Evolutionary conservation across 2,329 filamentous ascomycete genomes (phyloP), one percentile per base, ranked within the genome.

Genomic region (Monilinia laxa): DNA sequence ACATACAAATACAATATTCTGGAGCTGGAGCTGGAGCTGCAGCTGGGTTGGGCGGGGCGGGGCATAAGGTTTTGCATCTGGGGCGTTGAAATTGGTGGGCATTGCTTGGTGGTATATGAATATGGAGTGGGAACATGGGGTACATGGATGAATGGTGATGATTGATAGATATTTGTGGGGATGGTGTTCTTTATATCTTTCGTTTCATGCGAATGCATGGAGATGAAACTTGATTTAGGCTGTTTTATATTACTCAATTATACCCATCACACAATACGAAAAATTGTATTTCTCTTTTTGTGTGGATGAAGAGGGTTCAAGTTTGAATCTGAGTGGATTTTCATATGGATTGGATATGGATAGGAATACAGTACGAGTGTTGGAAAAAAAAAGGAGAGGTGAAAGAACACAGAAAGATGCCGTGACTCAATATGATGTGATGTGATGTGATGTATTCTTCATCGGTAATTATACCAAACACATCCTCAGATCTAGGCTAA

Each of bases 161-260:
- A n/a, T 49, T 62, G 20, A 40, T 62, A 62, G 58, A 51, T n/a
- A 25, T 62, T 62, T 18, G n/a, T 9, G 25, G 42, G 42, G 25
- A 11, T 59, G 57, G 57, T 60, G 42, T 60, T 60, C 45, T 25
- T 51, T 51, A 11, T 51, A 51, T 51, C 42, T 49, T 25, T 49
- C n/a, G 11, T 60, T 35, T 38, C n/a, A 60, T 25, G 11, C n/a
- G 18, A 49, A 49, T 49, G 45, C 45, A 49, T 23, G 20, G 10
- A 18, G 5, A 31, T 20, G 55, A 45, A 55, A 55, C 11, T 42
- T 38, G 20, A 38, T 58, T 14, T 14, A 14, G 49, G 49, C 3
- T 38, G 45, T 60, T 60, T 42, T 51, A 51, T 38, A 38, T 51
- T 38, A 51, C 16, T 23, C 47, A 23, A 16, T 23, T 38, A 51